Base-by-base conservation (phyloP, 371 early-diverging fungal species). In the Saksenaea vasiformis region DNA sequence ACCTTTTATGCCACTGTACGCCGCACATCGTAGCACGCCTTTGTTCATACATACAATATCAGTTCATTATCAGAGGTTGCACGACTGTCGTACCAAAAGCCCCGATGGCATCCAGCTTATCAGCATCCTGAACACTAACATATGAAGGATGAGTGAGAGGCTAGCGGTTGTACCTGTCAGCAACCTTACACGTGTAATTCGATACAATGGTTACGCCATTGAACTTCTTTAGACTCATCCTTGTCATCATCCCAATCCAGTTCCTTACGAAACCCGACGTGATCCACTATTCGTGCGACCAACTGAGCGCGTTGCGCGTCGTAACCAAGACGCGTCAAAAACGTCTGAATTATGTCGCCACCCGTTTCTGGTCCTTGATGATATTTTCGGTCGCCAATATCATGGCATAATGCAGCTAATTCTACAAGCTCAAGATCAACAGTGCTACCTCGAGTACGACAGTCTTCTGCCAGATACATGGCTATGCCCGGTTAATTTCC, bases 41-140 rank as follows among this genome's bases (percentile, higher is more conserved):
- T 39, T 15, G 38, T 13, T 0, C n/a, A 31, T 13, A 37, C 8
- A n/a, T 34, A 27, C 14, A 38, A 15, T 9, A 58, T 26, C 24
- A 27, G 10, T 26, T 15, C 7, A 64, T 44, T 14, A 57, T 22
- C 24, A 7, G 14, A 28, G n/a, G 27, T 41, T 43, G 9, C 26
- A 15, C 5, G 43, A 8, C 24, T 37, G 10, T 27, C 61, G 65
- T 71, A 79, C 83, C 92, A 74, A 93, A 88, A 24, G 92, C 93
- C 1, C 93, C 93, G 57, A 93, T 90, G 1, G 93, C 92, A 67
- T 93, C 93, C 64, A 93, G 67, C 47, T 90, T 86, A 66, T 93
- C 93, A 0, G 93, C 92, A 71, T 93, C 93, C 70, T 90, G 90
- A 7, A 92, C 92, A 61, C 89, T 88, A 63, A 31, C 31, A 47